These are phyloP conservation scores for Fusarium piperis DNA, from an alignment of 2,329 filamentous ascomycete genomes.

Conservation along the genomic window DNA sequence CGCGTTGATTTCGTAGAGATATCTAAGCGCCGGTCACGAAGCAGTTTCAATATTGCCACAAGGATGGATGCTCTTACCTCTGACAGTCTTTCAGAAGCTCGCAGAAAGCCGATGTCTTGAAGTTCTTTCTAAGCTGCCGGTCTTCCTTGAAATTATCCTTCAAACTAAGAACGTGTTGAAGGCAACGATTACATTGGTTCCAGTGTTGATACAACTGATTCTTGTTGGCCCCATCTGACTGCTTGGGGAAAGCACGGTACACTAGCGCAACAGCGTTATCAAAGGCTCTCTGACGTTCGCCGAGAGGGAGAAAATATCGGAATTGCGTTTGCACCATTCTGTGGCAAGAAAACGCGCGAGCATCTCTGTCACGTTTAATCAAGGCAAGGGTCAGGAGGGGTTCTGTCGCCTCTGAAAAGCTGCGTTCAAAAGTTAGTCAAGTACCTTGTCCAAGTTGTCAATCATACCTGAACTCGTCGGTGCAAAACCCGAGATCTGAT, in stretches of 20 bases:
- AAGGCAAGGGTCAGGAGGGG: not conserved
- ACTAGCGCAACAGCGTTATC: slow-evolving; percentile 3
- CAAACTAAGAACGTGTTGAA: slow-evolving; percentile 8
- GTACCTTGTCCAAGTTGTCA: not conserved
- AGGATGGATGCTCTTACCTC: not conserved
- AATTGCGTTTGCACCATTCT: slow-evolving; percentile 1
- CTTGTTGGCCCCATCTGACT: not conserved
- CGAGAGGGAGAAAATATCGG: not conserved
- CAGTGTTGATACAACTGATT: slow-evolving; percentile 10
- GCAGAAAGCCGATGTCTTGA: not conserved
- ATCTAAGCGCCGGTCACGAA: not conserved
- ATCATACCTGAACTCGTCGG: not conserved
- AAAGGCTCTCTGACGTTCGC: slow-evolving; percentile 5
- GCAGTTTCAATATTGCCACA: not conserved
- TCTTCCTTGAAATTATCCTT: not conserved
- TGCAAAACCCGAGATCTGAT: not conserved
- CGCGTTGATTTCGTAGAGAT: not conserved
- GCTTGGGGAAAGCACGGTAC: slow-evolving; percentile 2
- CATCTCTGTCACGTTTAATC: slow-evolving; percentile 4
- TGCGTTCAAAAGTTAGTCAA: not conserved
- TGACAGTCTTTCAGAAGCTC: not conserved
- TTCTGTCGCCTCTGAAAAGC: not conserved
- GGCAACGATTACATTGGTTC: not conserved
- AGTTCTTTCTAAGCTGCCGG: not conserved
- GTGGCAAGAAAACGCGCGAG: slow-evolving; percentile 10